phyloP scores from a whole-genome alignment of 2,329 filamentous ascomycete species.

The Fusarium avenaceum region DNA sequence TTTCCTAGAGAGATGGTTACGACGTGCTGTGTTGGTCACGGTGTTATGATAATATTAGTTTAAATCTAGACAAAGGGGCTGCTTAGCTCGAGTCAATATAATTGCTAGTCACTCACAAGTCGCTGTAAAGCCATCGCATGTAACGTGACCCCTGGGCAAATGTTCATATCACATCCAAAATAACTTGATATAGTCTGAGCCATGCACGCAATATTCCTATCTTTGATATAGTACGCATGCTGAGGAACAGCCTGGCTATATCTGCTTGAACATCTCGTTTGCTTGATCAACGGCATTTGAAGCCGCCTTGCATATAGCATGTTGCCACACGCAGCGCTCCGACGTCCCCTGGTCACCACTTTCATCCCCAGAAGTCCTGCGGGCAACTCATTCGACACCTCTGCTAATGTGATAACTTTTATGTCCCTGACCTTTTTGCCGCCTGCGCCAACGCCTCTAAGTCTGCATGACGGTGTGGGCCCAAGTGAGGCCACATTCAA shows the following conservation, averaged over 20 bases:
- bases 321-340: slow-evolving; percentile 1
- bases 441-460: slow-evolving; percentile 48
- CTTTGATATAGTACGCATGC: slow-evolving; percentile 31
- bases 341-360: neutral
- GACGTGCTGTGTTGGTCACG: slow-evolving; percentile 1
- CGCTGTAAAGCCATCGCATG: neutral
- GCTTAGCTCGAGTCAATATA: slow-evolving; percentile 29
- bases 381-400: slow-evolving; percentile 35
- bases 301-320: slow-evolving; percentile 22
- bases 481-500: slow-evolving; percentile 41
- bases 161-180: neutral
- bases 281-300: slow-evolving; percentile 14
- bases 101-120: slow-evolving; percentile 23
- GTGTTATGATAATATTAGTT: slow-evolving; percentile 29
- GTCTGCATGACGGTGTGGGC: slow-evolving; percentile 44
- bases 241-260: slow-evolving; percentile 22
- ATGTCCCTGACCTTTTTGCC: slow-evolving; percentile 42
- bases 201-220: slow-evolving; percentile 20
- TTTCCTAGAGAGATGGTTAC: slow-evolving; percentile 52
- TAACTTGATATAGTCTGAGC: slow-evolving; percentile 5
- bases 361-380: slow-evolving; percentile 43
- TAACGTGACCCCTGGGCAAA: neutral
- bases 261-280: slow-evolving; percentile 18
- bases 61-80: slow-evolving; percentile 26
- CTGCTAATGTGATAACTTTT: slow-evolving; percentile 46